These are phyloP conservation scores for Paxillus rubicundulus DNA, from an alignment of 768 basidiomycete genomes.

Conservation along the genomic window DNA sequence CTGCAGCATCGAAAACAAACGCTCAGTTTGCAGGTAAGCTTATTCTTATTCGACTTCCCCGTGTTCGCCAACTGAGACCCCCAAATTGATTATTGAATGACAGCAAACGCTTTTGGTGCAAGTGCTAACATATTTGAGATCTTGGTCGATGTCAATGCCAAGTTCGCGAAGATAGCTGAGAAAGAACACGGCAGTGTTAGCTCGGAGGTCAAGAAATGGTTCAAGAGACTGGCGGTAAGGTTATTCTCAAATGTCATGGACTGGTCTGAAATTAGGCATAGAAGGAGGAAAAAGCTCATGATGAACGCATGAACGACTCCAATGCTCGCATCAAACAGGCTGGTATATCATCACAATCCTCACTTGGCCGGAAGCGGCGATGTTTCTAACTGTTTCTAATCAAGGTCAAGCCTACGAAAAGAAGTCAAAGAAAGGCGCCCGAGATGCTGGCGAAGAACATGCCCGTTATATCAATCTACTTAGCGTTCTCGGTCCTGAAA, in stretches of 20 bases:
- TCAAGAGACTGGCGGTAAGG: constrained; percentile 76
- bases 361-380: neutral
- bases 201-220: constrained; percentile 78
- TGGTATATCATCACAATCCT: constrained; percentile 34
- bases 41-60: neutral
- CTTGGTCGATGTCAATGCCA: constrained; percentile 66
- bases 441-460: constrained; percentile 71
- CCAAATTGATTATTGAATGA: neutral
- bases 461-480: constrained; percentile 74
- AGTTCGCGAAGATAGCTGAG: constrained; percentile 71
- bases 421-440: constrained; percentile 70
- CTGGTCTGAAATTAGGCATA: constrained; percentile 26
- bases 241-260: neutral
- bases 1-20: constrained; percentile 57
- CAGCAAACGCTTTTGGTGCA: constrained; percentile 67
- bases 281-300: constrained; percentile 81
- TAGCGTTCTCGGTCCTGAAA: constrained; percentile 69
- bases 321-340: constrained; percentile 79
- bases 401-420: constrained; percentile 74
- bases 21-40: constrained; percentile 60
- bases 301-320: constrained; percentile 62
- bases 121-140: constrained; percentile 68
- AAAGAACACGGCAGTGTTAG: constrained; percentile 68
- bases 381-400: constrained; percentile 5
- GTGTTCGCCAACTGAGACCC: neutral